These are phyloP conservation scores for Corchorus olitorius DNA, from an alignment of 345 rosid species.

Conservation along the genomic window DNA sequence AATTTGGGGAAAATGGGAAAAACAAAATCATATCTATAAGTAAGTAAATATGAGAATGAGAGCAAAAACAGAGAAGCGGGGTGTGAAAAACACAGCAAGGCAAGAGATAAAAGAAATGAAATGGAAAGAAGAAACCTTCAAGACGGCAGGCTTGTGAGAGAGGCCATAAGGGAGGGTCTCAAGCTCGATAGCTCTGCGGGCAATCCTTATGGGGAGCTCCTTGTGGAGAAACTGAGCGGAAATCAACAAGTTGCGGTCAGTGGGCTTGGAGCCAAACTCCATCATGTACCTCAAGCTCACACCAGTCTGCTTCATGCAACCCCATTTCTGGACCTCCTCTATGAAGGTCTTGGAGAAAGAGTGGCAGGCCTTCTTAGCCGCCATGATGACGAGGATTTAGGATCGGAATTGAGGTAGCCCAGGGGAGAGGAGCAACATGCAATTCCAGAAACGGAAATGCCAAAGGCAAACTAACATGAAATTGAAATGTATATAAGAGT, in stretches of 20 bases:
- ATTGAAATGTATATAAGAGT: too few relatives aligned
- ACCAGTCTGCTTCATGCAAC: conserved; percentile 91
- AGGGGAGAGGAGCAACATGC: neutral
- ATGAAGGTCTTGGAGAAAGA: conserved; percentile 61
- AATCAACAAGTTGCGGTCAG: conserved; percentile 60
- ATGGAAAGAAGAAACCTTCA: conserved; percentile 51
- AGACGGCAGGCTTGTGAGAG: conserved; percentile 74
- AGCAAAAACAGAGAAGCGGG: too few relatives aligned
- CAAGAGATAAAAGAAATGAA: neutral
- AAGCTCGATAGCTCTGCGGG: conserved; percentile 81
- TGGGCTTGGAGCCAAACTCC: conserved; percentile 85
- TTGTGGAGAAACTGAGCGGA: conserved; percentile 89
- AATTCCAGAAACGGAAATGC: conserved; percentile 7
- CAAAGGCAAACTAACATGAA: neutral
- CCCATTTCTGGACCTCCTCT: conserved; percentile 79
- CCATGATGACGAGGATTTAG: conserved; percentile 41
- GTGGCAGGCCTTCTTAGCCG: conserved; percentile 66
- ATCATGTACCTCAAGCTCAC: conserved; percentile 92
- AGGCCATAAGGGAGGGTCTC: conserved; percentile 80
- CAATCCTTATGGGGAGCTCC: conserved; percentile 86
- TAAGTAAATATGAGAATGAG: too few relatives aligned
- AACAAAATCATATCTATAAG: too few relatives aligned
- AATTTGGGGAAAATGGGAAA: neutral
- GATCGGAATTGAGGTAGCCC: neutral
- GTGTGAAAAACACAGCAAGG: too few relatives aligned